Percentiles rank a stretch among this genome's conserved stretches.
Conservation (phyloP, 208 protist species). For the Trypanosoma vivax region DNA sequence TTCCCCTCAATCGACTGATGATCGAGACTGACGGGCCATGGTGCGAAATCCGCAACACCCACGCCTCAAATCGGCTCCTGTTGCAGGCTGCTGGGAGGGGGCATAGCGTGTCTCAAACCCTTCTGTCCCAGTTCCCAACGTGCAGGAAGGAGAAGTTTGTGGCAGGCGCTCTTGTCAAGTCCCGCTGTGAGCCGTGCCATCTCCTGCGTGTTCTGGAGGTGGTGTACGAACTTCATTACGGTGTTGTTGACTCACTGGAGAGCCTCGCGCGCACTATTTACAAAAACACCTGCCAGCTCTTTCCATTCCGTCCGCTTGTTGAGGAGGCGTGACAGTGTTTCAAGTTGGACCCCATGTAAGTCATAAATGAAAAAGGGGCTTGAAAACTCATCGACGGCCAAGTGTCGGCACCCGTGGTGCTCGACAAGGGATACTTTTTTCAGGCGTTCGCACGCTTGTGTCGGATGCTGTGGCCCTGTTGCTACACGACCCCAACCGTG, state of each 20-base stretch:
- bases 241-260: constrained; percentile 36
- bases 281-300: constrained; percentile 47
- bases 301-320: constrained; percentile 32
- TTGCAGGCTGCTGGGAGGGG: constrained; percentile 4
- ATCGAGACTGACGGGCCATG: constrained; percentile 95
- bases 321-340: background rate
- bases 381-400: no score
- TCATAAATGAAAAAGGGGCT: background rate
- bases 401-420: no score
- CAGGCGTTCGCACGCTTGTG: no score
- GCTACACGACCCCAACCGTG: no score
- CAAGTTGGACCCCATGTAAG: background rate
- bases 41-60: constrained; percentile 91
- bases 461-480: no score
- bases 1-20: constrained; percentile 86
- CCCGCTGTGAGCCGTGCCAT: constrained; percentile 65
- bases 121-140: constrained; percentile 32
- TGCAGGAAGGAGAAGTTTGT: constrained; percentile 70
- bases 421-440: no score
- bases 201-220: constrained; percentile 58
- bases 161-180: constrained; percentile 52
- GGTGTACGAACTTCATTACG: constrained; percentile 51
- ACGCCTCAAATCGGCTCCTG: constrained; percentile 62
- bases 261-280: constrained; percentile 36
- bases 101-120: constrained; percentile 25